phyloP scores from a whole-genome alignment of 192 early-diverging fungal species.

The Thamnidium elegans region DNA sequence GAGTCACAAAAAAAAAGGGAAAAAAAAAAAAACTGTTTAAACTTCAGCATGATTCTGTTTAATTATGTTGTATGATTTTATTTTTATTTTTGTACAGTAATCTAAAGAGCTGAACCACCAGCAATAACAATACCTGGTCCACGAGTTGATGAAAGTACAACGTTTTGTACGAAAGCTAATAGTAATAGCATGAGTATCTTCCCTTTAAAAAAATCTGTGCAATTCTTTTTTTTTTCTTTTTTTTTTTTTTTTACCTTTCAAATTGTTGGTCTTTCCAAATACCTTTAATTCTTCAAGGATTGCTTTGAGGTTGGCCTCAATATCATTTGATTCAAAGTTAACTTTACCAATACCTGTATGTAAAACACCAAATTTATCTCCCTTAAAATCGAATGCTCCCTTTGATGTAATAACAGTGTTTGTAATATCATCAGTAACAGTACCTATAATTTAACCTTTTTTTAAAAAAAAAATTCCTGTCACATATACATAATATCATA shows the following conservation, averaged over 20 bases:
- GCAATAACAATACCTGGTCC: slow-evolving; percentile 65
- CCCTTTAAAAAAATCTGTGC: background rate
- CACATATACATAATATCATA: background rate
- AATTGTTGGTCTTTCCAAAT: slow-evolving; percentile 50
- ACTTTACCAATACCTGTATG: slow-evolving; percentile 54
- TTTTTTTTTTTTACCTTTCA: slow-evolving; percentile 42
- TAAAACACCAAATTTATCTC: slow-evolving; percentile 69
- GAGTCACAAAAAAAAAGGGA: background rate
- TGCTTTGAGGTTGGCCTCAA: slow-evolving; percentile 49
- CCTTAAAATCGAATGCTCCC: slow-evolving; percentile 72
- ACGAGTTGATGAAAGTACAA: slow-evolving; percentile 64
- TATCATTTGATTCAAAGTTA: slow-evolving; percentile 19
- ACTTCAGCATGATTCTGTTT: background rate
- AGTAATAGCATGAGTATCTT: background rate
- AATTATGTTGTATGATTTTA: background rate
- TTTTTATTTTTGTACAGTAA: background rate
- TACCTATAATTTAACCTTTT: slow-evolving; percentile 30
- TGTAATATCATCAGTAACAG: slow-evolving; percentile 76
- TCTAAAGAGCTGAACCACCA: slow-evolving; percentile 40
- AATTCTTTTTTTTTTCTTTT: background rate
- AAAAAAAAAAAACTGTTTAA: no score
- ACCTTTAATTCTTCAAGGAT: slow-evolving; percentile 60
- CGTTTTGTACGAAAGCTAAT: slow-evolving; percentile 56
- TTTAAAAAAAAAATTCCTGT: slow-evolving; percentile 8
- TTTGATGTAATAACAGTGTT: slow-evolving; percentile 60